Evolutionary conservation across 2,329 filamentous ascomycete genomes (phyloP), one percentile per base, ranked within the genome.

Genomic region (Erysiphe pulchra): DNA sequence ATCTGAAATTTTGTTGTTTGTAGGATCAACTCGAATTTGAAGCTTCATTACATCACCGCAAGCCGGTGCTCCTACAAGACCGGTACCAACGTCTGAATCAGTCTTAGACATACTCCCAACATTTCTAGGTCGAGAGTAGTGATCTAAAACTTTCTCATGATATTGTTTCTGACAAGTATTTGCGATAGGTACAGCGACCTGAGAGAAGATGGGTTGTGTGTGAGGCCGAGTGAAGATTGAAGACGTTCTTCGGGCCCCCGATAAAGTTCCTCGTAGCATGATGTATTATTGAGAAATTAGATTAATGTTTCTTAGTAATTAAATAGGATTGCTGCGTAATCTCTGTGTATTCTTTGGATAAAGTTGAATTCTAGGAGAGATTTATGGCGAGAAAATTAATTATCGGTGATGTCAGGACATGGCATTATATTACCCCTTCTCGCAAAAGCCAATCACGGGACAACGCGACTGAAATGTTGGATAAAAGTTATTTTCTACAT

Each of bases 11-110:
- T 77, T 87, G 61, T 90, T 82, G 57, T 76, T 83, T 55, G 79
- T 70, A 52, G 82, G 81, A 64, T 94, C 85, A 56, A 94, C 86
- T 48, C 83, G 78, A 63, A 92, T 92, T 66, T 92, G 82, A 32
- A 92, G 71, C 63, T 90, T 90, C 80, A 92, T 92, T 49, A 92
- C 84, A 61, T 92, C 84, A 62, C 84, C 84, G 59, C 82, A 87
- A 31, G 84, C 84, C 44, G 84, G 84, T n/a, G 84, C 83, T 54
- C 82, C 76, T 52, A 94, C 86, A 46, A 94, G 79, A 39, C 86
- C 86, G 16, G 86, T 92, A 53, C 86, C 86, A 50, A 94, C 86
- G 52, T 90, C 80, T 47, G 64, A 61, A 53, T 90, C 83, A 50
- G 73, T 73, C 69, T 92, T 92, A 61, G 69, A 63, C 74, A 86